Conservation (phyloP, 2,329 filamentous ascomycete genomes). For the Botrytis byssoidea region DNA sequence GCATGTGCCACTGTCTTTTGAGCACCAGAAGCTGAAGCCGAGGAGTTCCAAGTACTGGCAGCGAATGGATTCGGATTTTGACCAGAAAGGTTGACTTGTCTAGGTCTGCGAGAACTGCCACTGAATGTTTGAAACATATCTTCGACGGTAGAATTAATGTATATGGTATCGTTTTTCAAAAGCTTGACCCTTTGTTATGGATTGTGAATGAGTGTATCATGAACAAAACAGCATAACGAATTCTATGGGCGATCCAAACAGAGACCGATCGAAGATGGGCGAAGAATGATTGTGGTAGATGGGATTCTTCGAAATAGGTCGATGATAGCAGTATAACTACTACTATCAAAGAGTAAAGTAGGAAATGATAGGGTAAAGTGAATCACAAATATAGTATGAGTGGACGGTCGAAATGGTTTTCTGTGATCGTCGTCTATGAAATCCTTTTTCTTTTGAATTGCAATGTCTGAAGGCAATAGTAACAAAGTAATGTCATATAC, state of each 20-base stretch:
- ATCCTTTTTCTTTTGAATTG: not conserved
- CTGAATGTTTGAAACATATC: conserved; percentile 91
- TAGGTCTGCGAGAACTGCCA: conserved; percentile 77
- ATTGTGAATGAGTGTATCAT: conserved; percentile 25
- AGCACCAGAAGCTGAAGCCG: conserved; percentile 58
- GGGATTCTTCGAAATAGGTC: not conserved
- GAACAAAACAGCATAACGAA: conserved; percentile 30
- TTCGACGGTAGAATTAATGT: conserved; percentile 21
- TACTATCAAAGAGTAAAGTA: not conserved
- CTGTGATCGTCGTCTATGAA: not conserved
- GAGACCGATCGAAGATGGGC: not conserved
- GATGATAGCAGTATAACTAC: not conserved
- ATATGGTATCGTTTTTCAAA: not conserved
- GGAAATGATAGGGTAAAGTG: not conserved
- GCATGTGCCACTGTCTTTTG: conserved; percentile 80
- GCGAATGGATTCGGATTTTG: conserved; percentile 78
- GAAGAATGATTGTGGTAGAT: not conserved
- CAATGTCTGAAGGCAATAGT: not conserved
- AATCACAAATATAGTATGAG: not conserved
- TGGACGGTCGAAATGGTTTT: not conserved
- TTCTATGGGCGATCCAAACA: not conserved
- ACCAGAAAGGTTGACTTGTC: conserved; percentile 92
- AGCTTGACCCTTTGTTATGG: conserved; percentile 14
- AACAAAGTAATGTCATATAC: not conserved
- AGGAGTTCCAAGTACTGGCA: conserved; percentile 52